A percentile compares a stretch with the other conserved stretches of the same genome.
Conservation (phyloP, 805 yeast species). For the Starmerella roubikii region DNA sequence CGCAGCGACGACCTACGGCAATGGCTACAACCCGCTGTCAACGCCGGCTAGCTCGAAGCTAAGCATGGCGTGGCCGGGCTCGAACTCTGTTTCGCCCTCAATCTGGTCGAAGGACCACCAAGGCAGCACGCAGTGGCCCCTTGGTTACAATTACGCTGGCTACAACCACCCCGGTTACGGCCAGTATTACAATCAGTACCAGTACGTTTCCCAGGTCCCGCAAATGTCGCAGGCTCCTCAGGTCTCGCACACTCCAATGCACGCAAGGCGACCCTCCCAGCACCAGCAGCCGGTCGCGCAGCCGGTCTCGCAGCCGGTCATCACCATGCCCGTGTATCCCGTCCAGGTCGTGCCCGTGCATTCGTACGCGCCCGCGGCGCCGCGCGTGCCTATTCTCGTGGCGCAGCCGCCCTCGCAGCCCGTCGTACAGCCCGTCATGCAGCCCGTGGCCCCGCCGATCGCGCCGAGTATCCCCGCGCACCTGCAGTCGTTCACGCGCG, state of each 20-base stretch:
- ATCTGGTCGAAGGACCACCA: constrained; percentile 18
- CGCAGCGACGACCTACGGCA: constrained; percentile 9
- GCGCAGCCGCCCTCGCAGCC: too few relatives aligned
- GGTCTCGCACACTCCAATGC: too few relatives aligned
- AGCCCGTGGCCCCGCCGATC: not conserved
- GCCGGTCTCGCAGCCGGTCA: not conserved
- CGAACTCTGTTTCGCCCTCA: constrained; percentile 12
- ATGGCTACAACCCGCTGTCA: constrained; percentile 5
- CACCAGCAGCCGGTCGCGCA: not conserved
- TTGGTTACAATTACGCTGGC: not conserved
- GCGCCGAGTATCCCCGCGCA: not conserved
- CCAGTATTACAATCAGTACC: not conserved
- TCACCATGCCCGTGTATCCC: not conserved
- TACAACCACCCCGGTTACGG: not conserved
- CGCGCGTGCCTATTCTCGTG: too few relatives aligned
- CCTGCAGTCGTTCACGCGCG: not conserved
- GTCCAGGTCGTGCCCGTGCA: too few relatives aligned
- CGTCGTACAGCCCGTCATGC: not conserved
- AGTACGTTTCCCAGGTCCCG: not conserved
- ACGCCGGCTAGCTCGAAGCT: constrained; percentile 6
- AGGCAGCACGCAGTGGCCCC: constrained; percentile 9
- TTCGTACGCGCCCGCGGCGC: too few relatives aligned
- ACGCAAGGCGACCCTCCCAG: not conserved
- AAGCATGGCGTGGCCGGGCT: constrained; percentile 9
- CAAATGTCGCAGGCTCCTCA: too few relatives aligned